Evolutionary conservation across 441 rosid genomes (phyloP).

Genomic region (Cnidoscolus chayamansa): DNA sequence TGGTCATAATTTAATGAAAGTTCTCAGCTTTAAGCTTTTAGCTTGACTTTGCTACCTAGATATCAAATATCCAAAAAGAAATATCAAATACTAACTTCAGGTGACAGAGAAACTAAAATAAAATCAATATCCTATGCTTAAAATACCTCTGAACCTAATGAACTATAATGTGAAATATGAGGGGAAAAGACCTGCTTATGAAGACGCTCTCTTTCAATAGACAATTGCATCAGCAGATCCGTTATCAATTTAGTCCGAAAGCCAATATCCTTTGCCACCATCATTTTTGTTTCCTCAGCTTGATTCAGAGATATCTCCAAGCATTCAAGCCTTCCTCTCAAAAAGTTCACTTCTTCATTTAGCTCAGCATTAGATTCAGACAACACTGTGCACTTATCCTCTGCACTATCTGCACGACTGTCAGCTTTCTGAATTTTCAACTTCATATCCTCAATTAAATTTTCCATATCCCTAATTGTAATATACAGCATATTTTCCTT

Average conservation of each 20-base stretch:
- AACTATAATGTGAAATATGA: background rate
- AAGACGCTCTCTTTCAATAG: constrained; percentile 82
- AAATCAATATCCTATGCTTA: background rate
- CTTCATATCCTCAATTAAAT: constrained; percentile 69
- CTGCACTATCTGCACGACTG: constrained; percentile 65
- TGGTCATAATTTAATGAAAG: background rate
- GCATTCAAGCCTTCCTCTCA: constrained; percentile 61
- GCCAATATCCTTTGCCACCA: constrained; percentile 63
- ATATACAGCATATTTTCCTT: constrained; percentile 61
- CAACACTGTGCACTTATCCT: constrained; percentile 65
- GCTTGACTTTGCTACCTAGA: background rate
- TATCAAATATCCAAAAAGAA: background rate
- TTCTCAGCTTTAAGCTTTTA: background rate
- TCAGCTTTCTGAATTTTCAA: constrained; percentile 65
- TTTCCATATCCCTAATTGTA: constrained; percentile 84
- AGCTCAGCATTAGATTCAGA: constrained; percentile 79
- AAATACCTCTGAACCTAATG: background rate
- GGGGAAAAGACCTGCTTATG: constrained; percentile 61
- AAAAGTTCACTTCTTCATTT: constrained; percentile 55
- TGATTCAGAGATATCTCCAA: constrained; percentile 62
- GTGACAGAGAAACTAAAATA: background rate
- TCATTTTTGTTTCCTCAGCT: constrained; percentile 66
- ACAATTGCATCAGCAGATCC: constrained; percentile 69
- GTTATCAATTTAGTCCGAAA: constrained; percentile 63
- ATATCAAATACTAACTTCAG: background rate